Evolutionary conservation across 495 filamentous ascomycete species (phyloP), one percentile per base, ranked within the genome.

Genomic region (Penicillium parvum): DNA sequence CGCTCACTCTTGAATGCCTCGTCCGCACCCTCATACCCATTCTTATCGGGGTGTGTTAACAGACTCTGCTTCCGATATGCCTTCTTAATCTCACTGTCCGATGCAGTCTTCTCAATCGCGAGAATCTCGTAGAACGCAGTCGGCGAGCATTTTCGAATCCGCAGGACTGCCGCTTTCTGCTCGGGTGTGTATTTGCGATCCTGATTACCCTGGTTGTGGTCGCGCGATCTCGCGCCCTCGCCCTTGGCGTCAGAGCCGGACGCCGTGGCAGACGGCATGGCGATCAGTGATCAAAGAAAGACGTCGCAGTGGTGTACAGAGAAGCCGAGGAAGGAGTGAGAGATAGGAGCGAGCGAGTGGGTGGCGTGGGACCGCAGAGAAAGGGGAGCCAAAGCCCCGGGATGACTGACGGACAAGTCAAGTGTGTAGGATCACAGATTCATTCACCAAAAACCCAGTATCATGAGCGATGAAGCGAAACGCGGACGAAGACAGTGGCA

Each of bases 11-110:
- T 97, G 66, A 98, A 98, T 16, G 92, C 92, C 68, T 98, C 92
- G 65, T 96, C 92, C 40, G 92, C 90, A 23, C 90, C 83, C 20
- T 91, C 86, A 65, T 95, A 90, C n/a, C 88, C 90, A 72, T 96
- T 98, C 74, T 98, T 98, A 71, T 98, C 92, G 42, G 92, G 92
- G 72, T 98, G 92, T 42, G 91, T 96, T 55, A 96, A 69, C 53
- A 98, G 68, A 69, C 85, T 89, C 52, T 90, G 71, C 66, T 96
- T 96, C 55, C 90, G 77, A 68, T 98, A 98, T 2, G 92, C 90
- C 74, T 97, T 98, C 65, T 97, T 98, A 58, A 98, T 86, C 57
- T 95, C 90, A 43, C 69, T 66, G 50, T 96, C 90, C 22, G 79
- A 77, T 40, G 82, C 84, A 9, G 83, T 77, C 49, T 76, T 77